Evolutionary conservation across 2,329 filamentous ascomycete genomes (phyloP).

Genomic region (Scedosporium minutisporum): DNA sequence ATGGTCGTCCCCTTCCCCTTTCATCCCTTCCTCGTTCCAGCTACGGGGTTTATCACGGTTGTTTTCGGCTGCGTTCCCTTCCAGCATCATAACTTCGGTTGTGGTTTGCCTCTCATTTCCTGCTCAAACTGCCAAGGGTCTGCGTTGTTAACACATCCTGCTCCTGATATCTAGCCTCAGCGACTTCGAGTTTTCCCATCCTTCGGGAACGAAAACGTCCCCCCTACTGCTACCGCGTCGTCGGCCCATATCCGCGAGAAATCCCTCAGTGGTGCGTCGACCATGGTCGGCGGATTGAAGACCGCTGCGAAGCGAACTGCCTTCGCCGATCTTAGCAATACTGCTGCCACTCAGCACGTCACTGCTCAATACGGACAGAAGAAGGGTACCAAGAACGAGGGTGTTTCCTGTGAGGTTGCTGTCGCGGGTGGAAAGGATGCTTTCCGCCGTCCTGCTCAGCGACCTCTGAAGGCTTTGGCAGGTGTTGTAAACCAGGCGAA

Average conservation of each 20-base stretch:
- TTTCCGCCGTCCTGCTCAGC: conserved; percentile 13
- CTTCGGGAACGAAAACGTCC: conserved; percentile 58
- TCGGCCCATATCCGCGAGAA: conserved; percentile 13
- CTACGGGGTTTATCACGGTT: no score
- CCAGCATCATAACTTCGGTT: neutral
- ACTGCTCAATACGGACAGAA: conserved; percentile 8
- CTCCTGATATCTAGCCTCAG: conserved; percentile 21
- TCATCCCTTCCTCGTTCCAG: neutral
- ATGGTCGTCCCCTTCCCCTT: neutral
- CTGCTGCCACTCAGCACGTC: conserved; percentile 25
- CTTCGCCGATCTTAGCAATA: conserved; percentile 77
- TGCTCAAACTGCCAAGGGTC: no score
- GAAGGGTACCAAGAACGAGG: conserved; percentile 7
- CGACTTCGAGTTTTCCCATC: conserved; percentile 39
- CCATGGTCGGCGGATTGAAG: conserved; percentile 48
- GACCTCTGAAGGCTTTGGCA: conserved; percentile 7
- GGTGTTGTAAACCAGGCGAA: conserved; percentile 7
- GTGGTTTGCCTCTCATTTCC: neutral
- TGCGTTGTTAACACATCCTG: no score
- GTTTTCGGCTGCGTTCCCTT: neutral
- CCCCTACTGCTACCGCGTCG: conserved; percentile 46
- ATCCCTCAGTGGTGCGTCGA: conserved; percentile 18
- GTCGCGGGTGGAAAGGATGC: conserved; percentile 11
- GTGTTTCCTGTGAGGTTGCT: neutral
- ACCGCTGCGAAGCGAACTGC: conserved; percentile 64